Conservation (phyloP, 2,329 filamentous ascomycete species). For the Trichoderma atroviride region DNA sequence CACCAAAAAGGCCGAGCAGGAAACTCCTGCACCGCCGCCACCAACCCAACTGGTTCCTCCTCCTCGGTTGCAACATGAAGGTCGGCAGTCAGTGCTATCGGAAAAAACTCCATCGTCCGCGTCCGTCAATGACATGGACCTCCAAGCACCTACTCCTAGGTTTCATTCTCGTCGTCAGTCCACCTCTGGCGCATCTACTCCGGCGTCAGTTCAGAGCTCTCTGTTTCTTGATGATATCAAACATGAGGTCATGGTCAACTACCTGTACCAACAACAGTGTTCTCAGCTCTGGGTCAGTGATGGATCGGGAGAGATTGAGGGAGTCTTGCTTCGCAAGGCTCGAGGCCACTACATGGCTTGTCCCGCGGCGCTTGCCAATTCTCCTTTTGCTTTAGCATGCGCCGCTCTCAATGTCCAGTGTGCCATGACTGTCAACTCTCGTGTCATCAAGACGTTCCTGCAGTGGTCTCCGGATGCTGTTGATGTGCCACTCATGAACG, state of each 20-base stretch:
- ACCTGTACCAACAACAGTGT: slow-evolving; percentile 79
- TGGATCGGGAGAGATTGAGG: slow-evolving; percentile 68
- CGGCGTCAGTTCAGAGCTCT: slow-evolving; percentile 49
- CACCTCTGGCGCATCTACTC: slow-evolving; percentile 49
- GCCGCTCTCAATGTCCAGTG: slow-evolving; percentile 72
- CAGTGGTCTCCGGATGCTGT: slow-evolving; percentile 72
- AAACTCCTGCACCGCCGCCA: slow-evolving; percentile 26
- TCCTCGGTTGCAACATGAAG: slow-evolving; percentile 30
- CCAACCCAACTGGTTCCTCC: slow-evolving; percentile 30
- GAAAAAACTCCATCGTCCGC: slow-evolving; percentile 43
- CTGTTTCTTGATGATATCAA: slow-evolving; percentile 71
- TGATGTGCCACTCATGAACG: slow-evolving; percentile 75
- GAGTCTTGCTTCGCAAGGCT: slow-evolving; percentile 70
- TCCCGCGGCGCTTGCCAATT: slow-evolving; percentile 64
- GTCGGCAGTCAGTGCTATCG: slow-evolving; percentile 35
- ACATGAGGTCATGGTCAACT: slow-evolving; percentile 82
- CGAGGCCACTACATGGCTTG: slow-evolving; percentile 73
- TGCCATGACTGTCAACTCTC: slow-evolving; percentile 79
- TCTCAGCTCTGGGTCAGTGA: slow-evolving; percentile 74
- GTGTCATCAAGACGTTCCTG: slow-evolving; percentile 77
- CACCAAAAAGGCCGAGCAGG: slow-evolving; percentile 27
- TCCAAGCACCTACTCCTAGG: slow-evolving; percentile 52
- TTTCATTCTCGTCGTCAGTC: slow-evolving; percentile 40
- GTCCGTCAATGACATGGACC: slow-evolving; percentile 47
- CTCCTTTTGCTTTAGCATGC: slow-evolving; percentile 66